Percentiles rank a stretch among this genome's conserved stretches.
These are phyloP conservation scores for Microsporum ferrugineum DNA, from an alignment of 2,329 filamentous ascomycete species.

Conservation along the genomic window DNA sequence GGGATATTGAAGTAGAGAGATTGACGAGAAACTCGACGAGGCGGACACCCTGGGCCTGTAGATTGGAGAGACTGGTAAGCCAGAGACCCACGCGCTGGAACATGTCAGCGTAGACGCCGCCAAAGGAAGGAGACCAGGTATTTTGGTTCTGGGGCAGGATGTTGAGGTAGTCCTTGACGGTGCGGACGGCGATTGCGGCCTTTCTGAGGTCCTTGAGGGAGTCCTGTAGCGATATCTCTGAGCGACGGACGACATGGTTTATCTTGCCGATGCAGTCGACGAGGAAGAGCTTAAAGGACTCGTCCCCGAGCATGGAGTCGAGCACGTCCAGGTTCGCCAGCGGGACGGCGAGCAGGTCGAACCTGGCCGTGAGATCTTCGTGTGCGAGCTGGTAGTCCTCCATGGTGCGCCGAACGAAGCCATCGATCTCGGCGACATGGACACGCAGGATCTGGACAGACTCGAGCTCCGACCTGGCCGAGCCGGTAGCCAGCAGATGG, in stretches of 20 bases:
- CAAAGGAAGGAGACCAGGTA: background rate
- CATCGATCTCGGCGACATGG: constrained; percentile 89
- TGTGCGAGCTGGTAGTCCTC: constrained; percentile 74
- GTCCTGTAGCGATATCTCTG: constrained; percentile 62
- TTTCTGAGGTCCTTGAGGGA: constrained; percentile 67
- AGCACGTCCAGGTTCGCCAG: constrained; percentile 74
- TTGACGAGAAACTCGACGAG: background rate
- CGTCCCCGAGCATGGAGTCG: constrained; percentile 76
- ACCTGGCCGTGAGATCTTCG: constrained; percentile 66
- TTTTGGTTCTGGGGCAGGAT: background rate
- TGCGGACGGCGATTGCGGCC: constrained; percentile 62
- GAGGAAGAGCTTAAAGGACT: constrained; percentile 68
- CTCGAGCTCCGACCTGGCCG: constrained; percentile 79
- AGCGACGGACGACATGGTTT: constrained; percentile 75
- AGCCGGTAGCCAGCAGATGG: constrained; percentile 69
- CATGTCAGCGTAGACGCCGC: constrained; percentile 2
- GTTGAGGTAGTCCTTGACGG: constrained; percentile 65
- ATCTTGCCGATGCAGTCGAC: constrained; percentile 82
- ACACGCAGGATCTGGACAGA: constrained; percentile 80
- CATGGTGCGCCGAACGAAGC: constrained; percentile 72
- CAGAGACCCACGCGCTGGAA: constrained; percentile 1
- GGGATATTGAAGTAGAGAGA: background rate
- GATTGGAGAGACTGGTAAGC: background rate
- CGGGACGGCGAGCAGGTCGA: constrained; percentile 69
- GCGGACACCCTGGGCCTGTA: background rate